Evolutionary conservation across 805 yeast species (phyloP).

Genomic region (Sugiyamaella chiloensis): DNA sequence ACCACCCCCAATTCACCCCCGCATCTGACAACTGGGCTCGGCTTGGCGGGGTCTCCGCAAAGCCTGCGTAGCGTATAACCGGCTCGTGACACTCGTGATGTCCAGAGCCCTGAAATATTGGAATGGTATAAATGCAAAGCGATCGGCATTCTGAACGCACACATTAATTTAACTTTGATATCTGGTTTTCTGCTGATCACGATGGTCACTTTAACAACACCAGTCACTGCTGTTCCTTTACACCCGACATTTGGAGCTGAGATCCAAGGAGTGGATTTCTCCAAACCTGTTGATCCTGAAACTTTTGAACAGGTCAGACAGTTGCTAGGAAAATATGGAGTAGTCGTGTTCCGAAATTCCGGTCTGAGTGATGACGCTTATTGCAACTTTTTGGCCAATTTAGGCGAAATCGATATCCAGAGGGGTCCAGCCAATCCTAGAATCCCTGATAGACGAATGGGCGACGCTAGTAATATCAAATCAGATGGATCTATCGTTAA

Average conservation of each 20-base stretch:
- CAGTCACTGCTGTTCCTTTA: neutral
- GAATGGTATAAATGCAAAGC: too few species aligned
- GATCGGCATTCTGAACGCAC: neutral
- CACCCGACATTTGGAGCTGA: slow-evolving; percentile 2
- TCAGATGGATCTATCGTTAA: slow-evolving; percentile 1
- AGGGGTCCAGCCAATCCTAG: slow-evolving; percentile 6
- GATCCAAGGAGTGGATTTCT: neutral
- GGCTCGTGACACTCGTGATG: too few species aligned
- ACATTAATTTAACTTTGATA: neutral
- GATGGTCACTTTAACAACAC: too few species aligned
- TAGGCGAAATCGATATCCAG: slow-evolving; percentile 6
- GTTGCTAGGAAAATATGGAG: neutral
- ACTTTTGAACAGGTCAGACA: slow-evolving; percentile 1
- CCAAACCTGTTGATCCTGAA: neutral
- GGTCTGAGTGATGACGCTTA: neutral
- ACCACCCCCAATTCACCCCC: too few species aligned
- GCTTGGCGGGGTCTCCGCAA: too few species aligned
- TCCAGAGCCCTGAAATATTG: too few species aligned
- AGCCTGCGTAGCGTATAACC: too few species aligned
- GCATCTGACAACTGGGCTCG: too few species aligned
- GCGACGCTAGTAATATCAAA: slow-evolving; percentile 7
- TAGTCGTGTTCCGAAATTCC: slow-evolving; percentile 6
- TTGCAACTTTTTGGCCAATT: slow-evolving; percentile 3
- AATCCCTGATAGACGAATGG: slow-evolving; percentile 5
- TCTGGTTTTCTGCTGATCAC: neutral